These are phyloP conservation scores for Eucalyptus polyanthemos DNA, from an alignment of 345 rosid genomes.

Conservation along the genomic window DNA sequence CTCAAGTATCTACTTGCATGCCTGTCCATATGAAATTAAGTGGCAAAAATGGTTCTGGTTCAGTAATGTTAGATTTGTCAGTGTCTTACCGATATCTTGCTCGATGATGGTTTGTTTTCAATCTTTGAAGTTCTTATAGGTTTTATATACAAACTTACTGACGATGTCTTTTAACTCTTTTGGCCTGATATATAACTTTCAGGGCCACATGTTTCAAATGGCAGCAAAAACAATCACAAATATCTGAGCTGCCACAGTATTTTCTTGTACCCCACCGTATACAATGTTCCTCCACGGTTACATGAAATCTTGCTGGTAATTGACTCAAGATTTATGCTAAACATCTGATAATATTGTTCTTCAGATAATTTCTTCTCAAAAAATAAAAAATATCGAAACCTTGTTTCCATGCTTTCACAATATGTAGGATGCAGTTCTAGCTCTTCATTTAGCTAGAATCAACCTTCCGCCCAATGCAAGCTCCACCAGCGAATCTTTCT, in stretches of 20 bases:
- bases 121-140: not conserved
- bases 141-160: not conserved
- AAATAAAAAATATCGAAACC: not conserved
- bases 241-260: not conserved
- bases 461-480: too few species aligned
- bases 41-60: not conserved
- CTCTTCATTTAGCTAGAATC: conserved; percentile 65
- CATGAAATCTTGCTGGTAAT: not conserved
- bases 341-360: not conserved
- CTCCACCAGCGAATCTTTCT: too few species aligned
- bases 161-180: not conserved
- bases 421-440: conserved; percentile 50
- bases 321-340: not conserved
- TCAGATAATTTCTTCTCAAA: not conserved
- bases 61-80: not conserved
- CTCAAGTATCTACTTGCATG: not conserved
- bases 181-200: not conserved
- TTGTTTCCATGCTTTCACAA: conserved; percentile 24
- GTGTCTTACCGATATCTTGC: not conserved
- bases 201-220: not conserved
- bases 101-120: not conserved
- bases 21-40: not conserved
- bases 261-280: not conserved
- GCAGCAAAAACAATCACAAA: not conserved
- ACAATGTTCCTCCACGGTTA: not conserved